These are phyloP conservation scores for Emiliania huxleyi DNA, from an alignment of 78 protist genomes.

Conservation along the genomic window DNA sequence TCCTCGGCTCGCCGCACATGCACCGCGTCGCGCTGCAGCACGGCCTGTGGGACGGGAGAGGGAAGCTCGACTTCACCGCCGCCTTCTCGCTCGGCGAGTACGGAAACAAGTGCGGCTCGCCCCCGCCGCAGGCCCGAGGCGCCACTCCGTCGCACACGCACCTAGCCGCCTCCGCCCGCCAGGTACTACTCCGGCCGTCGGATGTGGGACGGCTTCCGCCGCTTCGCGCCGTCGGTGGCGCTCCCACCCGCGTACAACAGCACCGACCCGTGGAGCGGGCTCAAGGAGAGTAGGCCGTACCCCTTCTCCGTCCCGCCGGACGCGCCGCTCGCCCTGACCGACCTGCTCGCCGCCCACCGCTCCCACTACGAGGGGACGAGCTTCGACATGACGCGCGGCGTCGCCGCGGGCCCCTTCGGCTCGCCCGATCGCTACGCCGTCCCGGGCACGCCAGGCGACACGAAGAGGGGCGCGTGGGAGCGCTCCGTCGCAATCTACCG, in stretches of 20 bases:
- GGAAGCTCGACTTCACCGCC: conserved; percentile 51
- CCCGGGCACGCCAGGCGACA: not conserved
- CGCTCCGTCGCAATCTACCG: not conserved
- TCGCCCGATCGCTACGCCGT: not conserved
- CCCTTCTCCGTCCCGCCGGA: conserved; percentile 20
- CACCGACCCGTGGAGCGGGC: not conserved
- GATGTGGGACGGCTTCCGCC: conserved; percentile 54
- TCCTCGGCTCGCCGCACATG: conserved; percentile 26
- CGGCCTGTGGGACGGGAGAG: conserved; percentile 44
- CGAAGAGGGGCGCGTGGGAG: too few species aligned
- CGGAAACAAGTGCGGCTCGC: conserved; percentile 33
- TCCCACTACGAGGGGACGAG: conserved; percentile 34
- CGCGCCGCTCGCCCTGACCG: not conserved
- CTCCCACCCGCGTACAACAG: not conserved
- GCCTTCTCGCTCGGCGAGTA: conserved; percentile 5
- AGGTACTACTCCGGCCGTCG: conserved; percentile 52
- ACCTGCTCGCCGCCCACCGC: not conserved
- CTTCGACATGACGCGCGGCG: conserved; percentile 41
- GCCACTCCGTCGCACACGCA: too few species aligned
- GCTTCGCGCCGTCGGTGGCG: conserved; percentile 40
- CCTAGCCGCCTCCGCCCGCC: too few species aligned
- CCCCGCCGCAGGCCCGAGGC: too few species aligned
- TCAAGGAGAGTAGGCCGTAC: too few species aligned
- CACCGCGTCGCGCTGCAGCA: not conserved
- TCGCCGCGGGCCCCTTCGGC: conserved; percentile 41